phyloP scores from a whole-genome alignment of 1,284 basidiomycete genomes.

The Moniliophthora roreri region DNA sequence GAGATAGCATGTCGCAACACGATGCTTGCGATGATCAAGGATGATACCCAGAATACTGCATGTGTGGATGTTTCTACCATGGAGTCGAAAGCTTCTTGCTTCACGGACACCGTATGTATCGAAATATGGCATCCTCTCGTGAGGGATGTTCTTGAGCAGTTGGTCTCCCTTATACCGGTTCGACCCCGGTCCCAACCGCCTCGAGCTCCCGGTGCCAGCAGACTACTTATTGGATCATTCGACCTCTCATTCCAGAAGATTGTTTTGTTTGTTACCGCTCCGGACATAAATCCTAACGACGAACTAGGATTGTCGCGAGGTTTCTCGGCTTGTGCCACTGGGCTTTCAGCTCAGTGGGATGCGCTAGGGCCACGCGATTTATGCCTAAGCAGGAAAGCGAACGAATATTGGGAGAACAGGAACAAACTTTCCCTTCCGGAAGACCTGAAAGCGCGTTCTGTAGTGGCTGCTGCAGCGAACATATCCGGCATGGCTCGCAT shows the following conservation, averaged over 20 bases:
- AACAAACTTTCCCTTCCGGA: constrained; percentile 54
- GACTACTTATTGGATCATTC: constrained; percentile 53
- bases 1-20: constrained; percentile 44
- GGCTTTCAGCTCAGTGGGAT: constrained; percentile 61
- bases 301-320: constrained; percentile 70
- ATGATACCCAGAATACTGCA: constrained; percentile 42
- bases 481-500: constrained; percentile 41
- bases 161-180: constrained; percentile 37
- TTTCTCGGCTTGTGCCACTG: constrained; percentile 57
- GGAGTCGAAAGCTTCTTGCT: constrained; percentile 49
- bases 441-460: constrained; percentile 52
- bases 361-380: constrained; percentile 35
- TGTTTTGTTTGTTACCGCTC: constrained; percentile 69
- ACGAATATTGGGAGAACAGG: constrained; percentile 44
- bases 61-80: constrained; percentile 52
- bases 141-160: constrained; percentile 50
- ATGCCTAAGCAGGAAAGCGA: constrained; percentile 33
- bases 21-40: constrained; percentile 47
- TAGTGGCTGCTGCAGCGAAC: constrained; percentile 35
- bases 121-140: constrained; percentile 76
- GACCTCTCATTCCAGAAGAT: constrained; percentile 66
- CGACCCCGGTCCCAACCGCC: constrained; percentile 11
- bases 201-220: constrained; percentile 24
- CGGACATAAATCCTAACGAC: constrained; percentile 76
- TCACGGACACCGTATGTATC: constrained; percentile 62